Evolutionary conservation across 129 eudicot species (phyloP), one percentile per base, ranked within the genome.

Genomic region (Chrysanthemum seticuspe): DNA sequence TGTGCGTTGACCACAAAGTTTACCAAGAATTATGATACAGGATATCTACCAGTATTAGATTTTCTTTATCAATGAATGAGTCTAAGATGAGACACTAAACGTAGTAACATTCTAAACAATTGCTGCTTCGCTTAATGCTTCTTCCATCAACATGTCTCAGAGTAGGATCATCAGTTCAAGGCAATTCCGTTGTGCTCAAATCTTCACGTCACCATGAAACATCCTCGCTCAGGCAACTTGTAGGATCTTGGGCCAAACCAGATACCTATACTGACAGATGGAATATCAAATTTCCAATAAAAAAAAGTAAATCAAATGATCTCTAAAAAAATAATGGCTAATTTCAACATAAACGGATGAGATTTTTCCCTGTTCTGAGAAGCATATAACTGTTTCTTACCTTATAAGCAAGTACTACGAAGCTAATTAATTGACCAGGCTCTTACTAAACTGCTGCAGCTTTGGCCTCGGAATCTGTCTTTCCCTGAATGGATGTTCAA

Each of bases 401-500:
- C 87, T 76, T 36, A 16, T 45, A 65, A 67, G 78, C 65, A 76
- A 76, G 76, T 52, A 67, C 48, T 45, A 25, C 13, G 13, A 53
- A 34, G 72, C 55, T 23, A 73, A 76, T 72, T 16, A 50, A 3
- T 76, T 70, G 48, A 23, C 23, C 15, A 65, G 5, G 58, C 36
- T 14, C 52, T 65, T 21, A 31, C 86, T 76, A 90, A 73, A 90
- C 89, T 34, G 97, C 91, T 2, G 89, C 87, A 85, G 96, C 87
- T 86, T 90, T 88, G 47, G 76, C 66, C 64, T 86, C 91, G 5
- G 91, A 53, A 80, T 82, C 96, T 5, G 83, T 56, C 82, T 90
- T 94, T 11, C 87, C 96, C 99, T 94, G 83, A 65, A 83, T 15
- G 13, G 34, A 51, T 50, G 61, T 65, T 76, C 51, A 68, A 49